Evolutionary conservation across 2,329 filamentous ascomycete species (phyloP), one percentile per base, ranked within the genome.

Genomic region (Samsoniella hepiali): DNA sequence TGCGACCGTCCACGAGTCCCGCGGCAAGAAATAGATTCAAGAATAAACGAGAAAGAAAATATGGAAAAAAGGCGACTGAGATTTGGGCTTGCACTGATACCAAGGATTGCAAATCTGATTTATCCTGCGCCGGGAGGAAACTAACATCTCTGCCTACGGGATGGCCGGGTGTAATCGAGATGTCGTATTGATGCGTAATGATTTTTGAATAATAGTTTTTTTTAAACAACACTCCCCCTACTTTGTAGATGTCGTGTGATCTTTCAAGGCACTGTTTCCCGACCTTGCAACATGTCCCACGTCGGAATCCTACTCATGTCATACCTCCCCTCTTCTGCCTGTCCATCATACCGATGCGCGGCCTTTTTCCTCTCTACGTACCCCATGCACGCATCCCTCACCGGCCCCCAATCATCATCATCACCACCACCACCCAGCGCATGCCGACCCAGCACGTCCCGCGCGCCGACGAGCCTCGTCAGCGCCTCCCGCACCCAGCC

Each of bases 1-100:
- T 73, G 79, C 85, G 67, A 86, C 83, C 54, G 94, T 97, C 60
- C 89, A 94, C 71, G 82, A 85, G 68, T 75, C 80, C 56, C 81
- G 76, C 74, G 82, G 81, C 36, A 53, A 63, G 75, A 84, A 84
- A 75, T 84, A 76, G 77, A 17, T 17, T 22, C 15, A 56, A 22
- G 5, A 5, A 17, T 5, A 7, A 38, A 32, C 40, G 17, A 11
- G 47, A 58, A 58, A 50, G 3, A 11, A 10, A 49, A 29, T 1
- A 10, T 11, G 13, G 2, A 29, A 31, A 17, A 49, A 62, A 55
- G 22, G 40, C 42, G 32, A 22, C n/a, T 36, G 38, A 54, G 36
- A 54, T 29, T 15, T 58, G 29, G 38, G 15, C 9, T 17, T 38
- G 44, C 50, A 36, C 45, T 61, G 27, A 61, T 61, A 61, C 58